A percentile compares a stretch with the other conserved stretches of the same genome.
Evolutionary conservation across 2,329 filamentous ascomycete species (phyloP).

Genomic region (Fulvia fulva): DNA sequence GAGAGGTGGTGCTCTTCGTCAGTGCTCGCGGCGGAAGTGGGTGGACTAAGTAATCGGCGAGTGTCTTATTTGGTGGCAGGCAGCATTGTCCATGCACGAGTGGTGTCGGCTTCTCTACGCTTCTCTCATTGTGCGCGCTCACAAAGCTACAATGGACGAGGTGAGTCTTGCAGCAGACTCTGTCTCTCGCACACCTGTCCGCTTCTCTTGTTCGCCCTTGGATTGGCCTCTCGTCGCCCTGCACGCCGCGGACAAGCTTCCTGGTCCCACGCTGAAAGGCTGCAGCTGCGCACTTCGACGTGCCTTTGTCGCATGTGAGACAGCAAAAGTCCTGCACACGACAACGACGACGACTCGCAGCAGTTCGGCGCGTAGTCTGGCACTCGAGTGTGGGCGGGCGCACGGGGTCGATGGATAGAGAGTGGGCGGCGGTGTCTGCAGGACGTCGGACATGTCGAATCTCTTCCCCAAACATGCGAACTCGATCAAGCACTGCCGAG

Average conservation of each 20-base stretch:
- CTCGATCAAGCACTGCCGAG: not conserved
- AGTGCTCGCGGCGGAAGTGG: not conserved
- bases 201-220: not conserved
- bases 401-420: not conserved
- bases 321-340: not conserved
- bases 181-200: not conserved
- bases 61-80: not conserved
- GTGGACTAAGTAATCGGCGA: not conserved
- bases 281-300: not conserved
- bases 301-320: not conserved
- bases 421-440: not conserved
- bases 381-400: not conserved
- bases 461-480: not conserved
- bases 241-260: slow-evolving; percentile 3
- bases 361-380: not conserved
- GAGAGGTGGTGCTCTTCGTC: not conserved
- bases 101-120: not conserved
- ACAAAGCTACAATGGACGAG: not conserved
- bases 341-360: not conserved
- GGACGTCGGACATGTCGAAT: not conserved
- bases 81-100: not conserved
- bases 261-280: not conserved
- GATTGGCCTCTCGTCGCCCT: not conserved
- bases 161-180: not conserved
- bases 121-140: slow-evolving; percentile 1